These are phyloP conservation scores for Solanum bulbocastanum DNA, from an alignment of 257 asterid species.

Conservation along the genomic window DNA sequence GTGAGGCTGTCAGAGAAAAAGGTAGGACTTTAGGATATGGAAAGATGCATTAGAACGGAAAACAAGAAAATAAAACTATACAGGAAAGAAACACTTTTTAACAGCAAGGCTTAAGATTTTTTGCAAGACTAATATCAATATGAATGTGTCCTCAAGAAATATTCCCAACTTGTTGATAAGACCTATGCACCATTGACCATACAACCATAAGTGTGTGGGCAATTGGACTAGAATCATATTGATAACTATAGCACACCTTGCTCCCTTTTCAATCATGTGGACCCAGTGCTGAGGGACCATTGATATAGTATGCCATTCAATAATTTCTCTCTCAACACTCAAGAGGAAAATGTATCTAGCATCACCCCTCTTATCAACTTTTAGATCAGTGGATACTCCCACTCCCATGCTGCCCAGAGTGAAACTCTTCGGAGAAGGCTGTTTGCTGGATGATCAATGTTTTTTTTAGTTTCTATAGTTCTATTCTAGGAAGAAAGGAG, in stretches of 20 bases:
- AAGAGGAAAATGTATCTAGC: neutral
- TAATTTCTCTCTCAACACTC: neutral
- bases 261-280: neutral
- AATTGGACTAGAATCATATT: neutral
- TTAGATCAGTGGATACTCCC: neutral
- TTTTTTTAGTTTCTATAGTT: neutral
- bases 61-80: neutral
- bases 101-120: neutral
- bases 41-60: neutral
- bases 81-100: neutral
- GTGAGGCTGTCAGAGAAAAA: constrained; percentile 48
- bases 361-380: neutral
- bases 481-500: neutral
- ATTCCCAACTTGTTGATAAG: neutral
- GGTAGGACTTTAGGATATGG: neutral
- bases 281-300: neutral
- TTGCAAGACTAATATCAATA: neutral
- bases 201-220: neutral
- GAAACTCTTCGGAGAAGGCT: neutral
- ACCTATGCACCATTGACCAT: neutral
- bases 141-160: neutral
- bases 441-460: neutral
- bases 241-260: neutral
- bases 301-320: neutral
- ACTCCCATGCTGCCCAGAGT: neutral